Evolutionary conservation across 768 basidiomycete genomes (phyloP), one percentile per base, ranked within the genome.

Genomic region (Pholiota molesta): DNA sequence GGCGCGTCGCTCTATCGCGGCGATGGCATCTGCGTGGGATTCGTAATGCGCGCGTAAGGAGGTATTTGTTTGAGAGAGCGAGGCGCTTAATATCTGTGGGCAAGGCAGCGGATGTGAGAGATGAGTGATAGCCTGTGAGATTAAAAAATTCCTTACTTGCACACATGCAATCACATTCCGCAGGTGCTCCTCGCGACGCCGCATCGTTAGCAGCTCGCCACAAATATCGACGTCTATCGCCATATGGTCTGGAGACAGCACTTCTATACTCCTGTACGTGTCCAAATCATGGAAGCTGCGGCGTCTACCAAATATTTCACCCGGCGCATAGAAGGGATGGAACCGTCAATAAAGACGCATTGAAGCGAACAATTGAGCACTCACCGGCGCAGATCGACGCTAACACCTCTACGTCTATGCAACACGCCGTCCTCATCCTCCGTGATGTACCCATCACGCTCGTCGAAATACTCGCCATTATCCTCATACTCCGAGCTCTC

Each of bases 151-250:
- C n/a, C 76, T 26, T 67, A 83, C 90, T 69, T 84, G 77, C 35
- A 91, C 78, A 66, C 85, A 87, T 17, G 80, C 76, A 13, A 87
- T 69, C 31, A 91, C 85, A 68, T 90, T 88, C 57, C 76, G 78
- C 37, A 94, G 76, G 71, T 93, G 91, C 61, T 79, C 77, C 69
- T 88, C 87, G 67, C 91, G 81, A 45, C 91, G 77, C 35, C 76
- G 77, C 85, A 92, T 85, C 65, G 89, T 82, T 21, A 94, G 77
- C 52, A 90, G 71, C 69, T 93, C 88, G 4, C 89, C 90, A 68
- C 88, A 88, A 16, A 94, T 78, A 67, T 89, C 90, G 39, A 92
- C 92, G 67, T 94, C 92, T 44, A 91, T 85, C 54, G 81, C 83
- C 89, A 94, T 90, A 67, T 83, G 79, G 58, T 92, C 88, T 7